phyloP scores from a whole-genome alignment of 2,329 filamentous ascomycete genomes.

The Davidsoniella australis region DNA sequence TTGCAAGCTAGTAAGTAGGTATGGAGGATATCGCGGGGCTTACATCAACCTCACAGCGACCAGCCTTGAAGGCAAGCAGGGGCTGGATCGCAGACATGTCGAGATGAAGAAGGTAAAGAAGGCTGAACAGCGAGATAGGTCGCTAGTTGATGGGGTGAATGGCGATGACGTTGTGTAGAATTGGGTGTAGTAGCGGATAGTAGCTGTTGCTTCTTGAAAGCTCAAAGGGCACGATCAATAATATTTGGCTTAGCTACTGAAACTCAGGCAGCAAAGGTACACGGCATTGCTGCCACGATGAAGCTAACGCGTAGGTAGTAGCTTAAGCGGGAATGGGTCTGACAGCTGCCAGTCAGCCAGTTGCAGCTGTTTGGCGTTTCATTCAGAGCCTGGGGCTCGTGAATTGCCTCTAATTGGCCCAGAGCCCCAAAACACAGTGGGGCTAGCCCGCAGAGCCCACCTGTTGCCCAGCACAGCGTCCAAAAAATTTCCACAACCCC shows the following conservation, averaged over 20 bases:
- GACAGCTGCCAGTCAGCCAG: not conserved
- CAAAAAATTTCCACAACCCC: conserved; percentile 19
- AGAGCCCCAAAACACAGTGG: conserved; percentile 4
- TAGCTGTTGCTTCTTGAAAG: not conserved
- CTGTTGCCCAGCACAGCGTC: conserved; percentile 10
- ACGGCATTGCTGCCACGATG: not conserved
- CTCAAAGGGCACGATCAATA: not conserved
- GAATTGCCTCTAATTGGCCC: conserved; percentile 2
- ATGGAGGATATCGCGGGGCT: conserved; percentile 18
- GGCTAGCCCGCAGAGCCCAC: conserved; percentile 9
- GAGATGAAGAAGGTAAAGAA: not conserved
- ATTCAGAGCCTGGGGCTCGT: not conserved
- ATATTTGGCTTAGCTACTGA: not conserved
- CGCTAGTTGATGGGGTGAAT: not conserved
- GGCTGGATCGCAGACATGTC: conserved; percentile 62
- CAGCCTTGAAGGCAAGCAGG: conserved; percentile 92
- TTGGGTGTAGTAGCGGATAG: not conserved
- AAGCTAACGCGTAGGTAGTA: not conserved
- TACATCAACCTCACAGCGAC: conserved; percentile 72
- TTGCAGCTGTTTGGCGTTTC: not conserved
- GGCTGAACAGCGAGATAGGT: not conserved
- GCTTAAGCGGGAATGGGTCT: not conserved
- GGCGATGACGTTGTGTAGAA: not conserved
- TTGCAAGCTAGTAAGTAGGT: conserved; percentile 1
- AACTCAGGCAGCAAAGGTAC: conserved; percentile 6